Evolutionary conservation across 2,329 filamentous ascomycete genomes (phyloP).

Genomic region (Sclerotinia subarctica): DNA sequence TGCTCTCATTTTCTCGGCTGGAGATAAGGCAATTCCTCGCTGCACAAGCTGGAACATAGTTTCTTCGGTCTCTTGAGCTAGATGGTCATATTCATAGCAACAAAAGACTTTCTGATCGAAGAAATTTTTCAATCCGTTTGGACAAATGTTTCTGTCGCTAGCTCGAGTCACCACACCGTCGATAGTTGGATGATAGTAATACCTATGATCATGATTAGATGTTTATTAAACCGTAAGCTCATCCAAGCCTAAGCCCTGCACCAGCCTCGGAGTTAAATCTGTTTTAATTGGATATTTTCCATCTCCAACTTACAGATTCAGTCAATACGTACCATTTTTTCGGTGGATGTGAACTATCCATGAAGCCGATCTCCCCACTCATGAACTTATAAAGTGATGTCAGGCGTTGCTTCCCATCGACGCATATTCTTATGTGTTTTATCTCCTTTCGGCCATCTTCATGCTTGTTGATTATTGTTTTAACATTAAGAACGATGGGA

Average conservation of each 20-base stretch:
- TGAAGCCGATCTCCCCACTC: constrained; percentile 44
- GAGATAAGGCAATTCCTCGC: constrained; percentile 44
- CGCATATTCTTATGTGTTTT: constrained; percentile 40
- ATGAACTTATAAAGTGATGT: constrained; percentile 46
- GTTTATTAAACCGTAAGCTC: background rate
- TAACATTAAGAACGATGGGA: constrained; percentile 47
- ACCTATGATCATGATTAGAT: constrained; percentile 26
- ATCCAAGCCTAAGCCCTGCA: background rate
- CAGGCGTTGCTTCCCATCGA: constrained; percentile 49
- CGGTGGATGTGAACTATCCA: constrained; percentile 40
- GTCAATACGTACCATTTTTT: constrained; percentile 42
- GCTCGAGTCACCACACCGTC: constrained; percentile 27
- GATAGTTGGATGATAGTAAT: constrained; percentile 34
- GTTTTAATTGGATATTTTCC: background rate
- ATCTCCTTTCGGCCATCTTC: constrained; percentile 24
- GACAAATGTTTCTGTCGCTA: constrained; percentile 38
- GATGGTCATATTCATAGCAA: constrained; percentile 43
- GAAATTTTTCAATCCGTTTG: constrained; percentile 38
- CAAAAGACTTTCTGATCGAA: constrained; percentile 44
- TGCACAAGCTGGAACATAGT: constrained; percentile 49
- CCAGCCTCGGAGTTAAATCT: too few species aligned
- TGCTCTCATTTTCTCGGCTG: constrained; percentile 47
- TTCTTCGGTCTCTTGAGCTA: constrained; percentile 44
- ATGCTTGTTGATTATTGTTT: constrained; percentile 24
- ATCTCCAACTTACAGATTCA: background rate